Evolutionary conservation across 257 asterid species (phyloP).

Genomic region (Agastache rugosa): DNA sequence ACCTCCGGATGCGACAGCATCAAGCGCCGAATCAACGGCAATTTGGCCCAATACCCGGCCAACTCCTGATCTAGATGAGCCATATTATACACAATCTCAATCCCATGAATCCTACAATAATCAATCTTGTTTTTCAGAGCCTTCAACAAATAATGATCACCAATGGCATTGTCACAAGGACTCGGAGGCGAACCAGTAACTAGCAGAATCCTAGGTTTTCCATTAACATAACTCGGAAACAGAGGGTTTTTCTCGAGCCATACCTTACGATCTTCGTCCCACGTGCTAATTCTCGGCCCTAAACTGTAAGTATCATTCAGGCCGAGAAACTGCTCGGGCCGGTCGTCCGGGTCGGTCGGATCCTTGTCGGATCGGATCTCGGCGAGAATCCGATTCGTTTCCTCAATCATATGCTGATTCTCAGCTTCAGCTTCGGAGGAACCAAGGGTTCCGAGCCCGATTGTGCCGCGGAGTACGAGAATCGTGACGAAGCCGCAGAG

Average conservation of each 20-base stretch:
- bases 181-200: constrained; percentile 84
- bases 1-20: constrained; percentile 96
- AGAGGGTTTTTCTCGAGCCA: constrained; percentile 73
- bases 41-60: constrained; percentile 89
- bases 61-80: constrained; percentile 89
- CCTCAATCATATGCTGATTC: constrained; percentile 64
- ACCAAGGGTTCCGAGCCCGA: constrained; percentile 72
- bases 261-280: constrained; percentile 74
- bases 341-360: constrained; percentile 52
- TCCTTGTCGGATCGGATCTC: constrained; percentile 84
- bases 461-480: constrained; percentile 87
- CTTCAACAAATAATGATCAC: constrained; percentile 90
- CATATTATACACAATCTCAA: constrained; percentile 90
- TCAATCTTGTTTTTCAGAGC: constrained; percentile 83
- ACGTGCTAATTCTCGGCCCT: constrained; percentile 68
- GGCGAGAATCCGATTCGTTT: constrained; percentile 69
- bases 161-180: constrained; percentile 89
- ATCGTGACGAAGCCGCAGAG: constrained; percentile 88
- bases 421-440: constrained; percentile 71
- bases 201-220: constrained; percentile 78
- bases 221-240: constrained; percentile 65
- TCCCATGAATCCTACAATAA: constrained; percentile 93
- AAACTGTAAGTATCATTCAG: constrained; percentile 56
- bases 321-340: constrained; percentile 40
- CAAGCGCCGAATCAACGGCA: constrained; percentile 80